Evolutionary conservation across 192 early-diverging fungal species (phyloP).

Genomic region (Entophlyctis luteolus): DNA sequence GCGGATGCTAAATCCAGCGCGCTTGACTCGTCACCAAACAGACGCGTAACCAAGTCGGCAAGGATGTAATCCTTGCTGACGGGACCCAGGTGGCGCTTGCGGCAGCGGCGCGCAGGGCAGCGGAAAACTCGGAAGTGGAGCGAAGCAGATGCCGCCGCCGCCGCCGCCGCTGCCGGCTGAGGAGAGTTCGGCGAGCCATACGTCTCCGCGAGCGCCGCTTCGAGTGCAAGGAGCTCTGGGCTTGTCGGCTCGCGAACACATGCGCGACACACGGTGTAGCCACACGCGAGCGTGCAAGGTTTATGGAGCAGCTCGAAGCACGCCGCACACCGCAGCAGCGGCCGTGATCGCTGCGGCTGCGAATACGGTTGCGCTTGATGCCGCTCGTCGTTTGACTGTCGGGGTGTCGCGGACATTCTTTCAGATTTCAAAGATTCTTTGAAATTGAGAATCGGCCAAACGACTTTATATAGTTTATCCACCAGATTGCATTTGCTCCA

Average conservation of each 20-base stretch:
- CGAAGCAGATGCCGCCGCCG: background rate
- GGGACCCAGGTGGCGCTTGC: background rate
- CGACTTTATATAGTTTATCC: too few relatives aligned
- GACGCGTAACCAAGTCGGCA: background rate
- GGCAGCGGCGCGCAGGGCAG: constrained; percentile 1
- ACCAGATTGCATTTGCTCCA: too few relatives aligned
- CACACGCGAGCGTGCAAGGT: constrained; percentile 17
- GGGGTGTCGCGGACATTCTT: too few relatives aligned
- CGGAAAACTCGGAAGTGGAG: background rate
- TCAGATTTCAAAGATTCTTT: too few relatives aligned
- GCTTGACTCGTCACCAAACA: background rate
- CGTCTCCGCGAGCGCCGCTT: background rate
- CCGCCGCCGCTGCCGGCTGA: background rate
- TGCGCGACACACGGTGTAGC: background rate
- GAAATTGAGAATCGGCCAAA: too few relatives aligned
- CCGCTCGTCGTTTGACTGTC: too few relatives aligned
- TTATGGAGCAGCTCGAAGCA: constrained; percentile 12
- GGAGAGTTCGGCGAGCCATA: background rate
- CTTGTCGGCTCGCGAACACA: background rate
- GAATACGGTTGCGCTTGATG: too few relatives aligned
- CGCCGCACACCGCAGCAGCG: constrained; percentile 3
- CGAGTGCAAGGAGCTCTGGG: background rate
- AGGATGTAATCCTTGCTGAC: background rate
- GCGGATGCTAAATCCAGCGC: background rate
- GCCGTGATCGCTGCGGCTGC: too few relatives aligned